Evolutionary conservation across 352 stramenopile genomes (phyloP), one percentile per base, ranked within the genome.

Genomic region (Globisporangium camurandrum): DNA sequence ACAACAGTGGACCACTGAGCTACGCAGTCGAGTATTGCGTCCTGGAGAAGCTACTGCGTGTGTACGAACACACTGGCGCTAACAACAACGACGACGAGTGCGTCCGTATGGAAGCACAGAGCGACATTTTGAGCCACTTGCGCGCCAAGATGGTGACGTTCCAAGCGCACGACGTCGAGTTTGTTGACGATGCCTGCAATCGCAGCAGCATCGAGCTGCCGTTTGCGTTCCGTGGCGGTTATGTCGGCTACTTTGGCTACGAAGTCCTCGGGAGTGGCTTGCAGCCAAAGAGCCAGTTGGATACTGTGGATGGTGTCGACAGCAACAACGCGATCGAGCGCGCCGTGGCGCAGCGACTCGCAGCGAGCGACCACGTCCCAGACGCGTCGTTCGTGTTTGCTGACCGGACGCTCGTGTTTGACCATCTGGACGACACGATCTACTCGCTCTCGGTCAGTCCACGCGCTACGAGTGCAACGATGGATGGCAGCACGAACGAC

Each of bases 381-480:
- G 87, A 95, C 40, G 70, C 88, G 16, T 93, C 89, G 2, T 93
- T 97, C 64, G 40, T 97, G 8, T 96, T 97, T 66, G 83, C 78
- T 27, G 87, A 97, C 57, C 76, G 83, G 42, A 79, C 77, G 40
- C 51, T 97, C 20, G 71, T 96, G 19, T 97, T 93, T 61, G 87
- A 98, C 65, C 88, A 97, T 54, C 57, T 58, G 2, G 78, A 77
- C 1, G 43, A 47, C 8, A 61, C 71, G 22, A 77, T 93, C 60
- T 97, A 96, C 62, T 62, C 88, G 11, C 61, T 97, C 30, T 89
- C 67, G 4, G 30, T 55, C 44, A n/a, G n/a, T n/a, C n/a, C n/a
- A n/a, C n/a, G n/a, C n/a, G n/a, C n/a, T n/a, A n/a, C n/a, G n/a
- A n/a, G n/a, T n/a, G n/a, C n/a, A n/a, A n/a, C n/a, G n/a, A n/a